Conservation (phyloP, 495 filamentous ascomycete species). For the Corynascus novoguineensis region DNA sequence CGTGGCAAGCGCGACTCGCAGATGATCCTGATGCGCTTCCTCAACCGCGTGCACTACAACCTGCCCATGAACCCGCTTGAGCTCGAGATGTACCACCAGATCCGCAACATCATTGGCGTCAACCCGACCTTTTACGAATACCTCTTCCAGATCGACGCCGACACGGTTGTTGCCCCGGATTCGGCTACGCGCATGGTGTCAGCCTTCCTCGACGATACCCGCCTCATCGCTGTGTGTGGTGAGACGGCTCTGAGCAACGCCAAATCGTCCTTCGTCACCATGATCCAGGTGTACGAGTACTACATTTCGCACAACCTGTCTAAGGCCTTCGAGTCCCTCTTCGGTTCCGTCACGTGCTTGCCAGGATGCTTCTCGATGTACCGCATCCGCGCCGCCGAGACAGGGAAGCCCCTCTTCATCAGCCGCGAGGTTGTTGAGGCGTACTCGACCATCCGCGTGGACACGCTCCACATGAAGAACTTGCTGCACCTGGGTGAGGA, state of each 20-base stretch:
- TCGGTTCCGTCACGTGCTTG: constrained; percentile 94
- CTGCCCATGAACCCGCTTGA: constrained; percentile 92
- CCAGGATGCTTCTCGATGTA: constrained; percentile 99
- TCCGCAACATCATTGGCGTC: constrained; percentile 97
- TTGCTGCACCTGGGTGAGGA: constrained; percentile 91
- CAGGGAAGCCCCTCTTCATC: constrained; percentile 92
- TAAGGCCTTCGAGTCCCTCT: constrained; percentile 98
- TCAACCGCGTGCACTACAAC: constrained; percentile 97
- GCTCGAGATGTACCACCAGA: constrained; percentile 97
- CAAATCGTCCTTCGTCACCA: constrained; percentile 86
- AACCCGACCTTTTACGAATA: constrained; percentile 99
- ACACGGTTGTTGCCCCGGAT: constrained; percentile 89
- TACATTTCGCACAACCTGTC: constrained; percentile 97
- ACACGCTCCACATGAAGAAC: constrained; percentile 99
- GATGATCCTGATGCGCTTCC: constrained; percentile 95
- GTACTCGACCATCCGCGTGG: constrained; percentile 88
- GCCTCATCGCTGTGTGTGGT: constrained; percentile 87
- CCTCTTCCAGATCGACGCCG: constrained; percentile 93
- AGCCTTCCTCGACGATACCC: constrained; percentile 83
- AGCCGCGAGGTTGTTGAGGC: constrained; percentile 80
- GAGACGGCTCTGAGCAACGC: constrained; percentile 92
- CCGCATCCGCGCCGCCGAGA: constrained; percentile 87
- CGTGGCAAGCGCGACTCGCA: constrained; percentile 99
- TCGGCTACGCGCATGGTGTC: constrained; percentile 90
- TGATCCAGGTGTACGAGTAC: constrained; percentile 99